Evolutionary conservation across 2,329 filamentous ascomycete species (phyloP).

Genomic region (Calonectria pseudoreteaudii): DNA sequence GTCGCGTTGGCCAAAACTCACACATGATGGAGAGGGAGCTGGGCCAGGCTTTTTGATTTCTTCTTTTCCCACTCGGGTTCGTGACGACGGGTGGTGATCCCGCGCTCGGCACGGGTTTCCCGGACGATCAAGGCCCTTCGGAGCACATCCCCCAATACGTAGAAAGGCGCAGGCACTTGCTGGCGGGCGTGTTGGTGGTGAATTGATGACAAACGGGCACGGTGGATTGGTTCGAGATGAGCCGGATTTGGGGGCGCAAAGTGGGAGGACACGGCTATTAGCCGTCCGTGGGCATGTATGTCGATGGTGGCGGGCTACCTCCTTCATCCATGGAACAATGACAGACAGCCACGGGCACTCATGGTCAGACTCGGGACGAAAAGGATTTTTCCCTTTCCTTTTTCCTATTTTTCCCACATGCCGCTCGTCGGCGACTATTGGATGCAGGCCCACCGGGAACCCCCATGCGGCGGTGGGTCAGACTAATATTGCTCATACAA

Average conservation of each 20-base stretch:
- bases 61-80: background rate
- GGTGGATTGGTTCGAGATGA: background rate
- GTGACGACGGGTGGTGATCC: background rate
- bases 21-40: too few species aligned
- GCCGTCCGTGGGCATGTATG: background rate
- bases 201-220: background rate
- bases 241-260: background rate
- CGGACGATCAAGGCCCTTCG: background rate
- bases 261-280: background rate
- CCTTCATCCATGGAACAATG: too few species aligned
- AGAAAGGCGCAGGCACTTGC: background rate
- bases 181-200: background rate
- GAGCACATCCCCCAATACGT: background rate
- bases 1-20: too few species aligned
- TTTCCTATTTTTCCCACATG: background rate
- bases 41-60: background rate
- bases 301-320: background rate
- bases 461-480: constrained; percentile 8
- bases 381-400: background rate
- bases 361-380: background rate
- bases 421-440: background rate
- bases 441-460: background rate
- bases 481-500: background rate
- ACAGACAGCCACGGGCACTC: too few species aligned
- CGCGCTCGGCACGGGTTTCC: background rate